Conservation (phyloP, 805 yeast genomes). For the Nakazawaea peltata region DNA sequence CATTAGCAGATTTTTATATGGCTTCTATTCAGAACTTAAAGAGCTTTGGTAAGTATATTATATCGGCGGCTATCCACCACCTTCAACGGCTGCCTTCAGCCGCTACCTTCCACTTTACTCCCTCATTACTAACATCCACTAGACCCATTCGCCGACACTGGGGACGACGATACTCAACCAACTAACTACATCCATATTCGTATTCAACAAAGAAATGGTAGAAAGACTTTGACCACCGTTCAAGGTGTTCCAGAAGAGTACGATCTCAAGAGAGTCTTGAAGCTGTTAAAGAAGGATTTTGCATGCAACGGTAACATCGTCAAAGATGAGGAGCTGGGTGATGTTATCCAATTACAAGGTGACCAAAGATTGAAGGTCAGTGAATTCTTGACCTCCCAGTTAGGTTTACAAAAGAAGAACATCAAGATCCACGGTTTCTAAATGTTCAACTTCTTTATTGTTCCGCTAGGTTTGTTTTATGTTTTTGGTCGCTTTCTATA, state of each 20-base stretch:
- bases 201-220: conserved; percentile 99
- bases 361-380: conserved; percentile 96
- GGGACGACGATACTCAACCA: conserved; percentile 97
- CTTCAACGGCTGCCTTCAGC: too few relatives aligned
- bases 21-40: conserved; percentile 89
- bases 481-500: neutral
- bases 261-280: conserved; percentile 87
- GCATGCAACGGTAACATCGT: conserved; percentile 99
- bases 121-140: conserved; percentile 2
- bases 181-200: conserved; percentile 95
- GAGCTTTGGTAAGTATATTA: conserved; percentile 49
- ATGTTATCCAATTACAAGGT: conserved; percentile 96
- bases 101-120: neutral
- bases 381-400: conserved; percentile 82
- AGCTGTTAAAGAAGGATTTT: conserved; percentile 93
- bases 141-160: conserved; percentile 99
- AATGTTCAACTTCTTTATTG: conserved; percentile 11
- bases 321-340: conserved; percentile 93
- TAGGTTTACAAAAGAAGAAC: conserved; percentile 89
- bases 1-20: too few relatives aligned
- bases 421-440: conserved; percentile 98
- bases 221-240: conserved; percentile 96
- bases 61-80: neutral
- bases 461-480: neutral
- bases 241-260: conserved; percentile 96